Evolutionary conservation across 345 rosid genomes (phyloP).

Genomic region (Populus nigra): DNA sequence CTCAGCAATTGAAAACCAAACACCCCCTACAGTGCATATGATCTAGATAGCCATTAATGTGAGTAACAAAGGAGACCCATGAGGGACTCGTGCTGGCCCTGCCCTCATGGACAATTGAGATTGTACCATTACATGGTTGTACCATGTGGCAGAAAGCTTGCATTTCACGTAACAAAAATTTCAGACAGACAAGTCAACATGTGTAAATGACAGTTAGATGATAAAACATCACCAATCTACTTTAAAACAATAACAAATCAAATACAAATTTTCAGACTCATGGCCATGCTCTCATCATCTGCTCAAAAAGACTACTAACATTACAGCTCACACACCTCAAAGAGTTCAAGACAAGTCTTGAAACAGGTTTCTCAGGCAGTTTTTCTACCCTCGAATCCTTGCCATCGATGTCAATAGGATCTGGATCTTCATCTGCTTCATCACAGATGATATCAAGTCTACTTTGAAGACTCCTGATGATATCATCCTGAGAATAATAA

Average conservation of each 20-base stretch:
- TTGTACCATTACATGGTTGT: too few relatives aligned
- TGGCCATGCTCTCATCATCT: not conserved
- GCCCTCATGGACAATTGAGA: too few relatives aligned
- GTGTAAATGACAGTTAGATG: too few relatives aligned
- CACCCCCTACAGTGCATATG: too few relatives aligned
- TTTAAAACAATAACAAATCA: not conserved
- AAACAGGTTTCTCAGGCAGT: slow-evolving; percentile 32
- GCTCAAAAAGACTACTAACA: not conserved
- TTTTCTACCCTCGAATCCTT: slow-evolving; percentile 29
- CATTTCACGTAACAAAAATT: too few relatives aligned
- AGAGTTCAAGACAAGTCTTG: slow-evolving; percentile 41
- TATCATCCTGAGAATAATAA: slow-evolving; percentile 60
- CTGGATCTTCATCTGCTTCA: slow-evolving; percentile 59
- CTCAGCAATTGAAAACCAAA: too few relatives aligned
- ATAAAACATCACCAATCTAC: too few relatives aligned
- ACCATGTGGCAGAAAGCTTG: too few relatives aligned
- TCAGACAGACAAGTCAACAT: not conserved
- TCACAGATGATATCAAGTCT: slow-evolving; percentile 81
- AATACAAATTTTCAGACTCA: not conserved
- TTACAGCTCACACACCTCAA: slow-evolving; percentile 48
- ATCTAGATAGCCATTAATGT: too few relatives aligned
- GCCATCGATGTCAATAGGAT: slow-evolving; percentile 25
- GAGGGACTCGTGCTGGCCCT: too few relatives aligned
- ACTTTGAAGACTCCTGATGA: slow-evolving; percentile 77
- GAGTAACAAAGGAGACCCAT: too few relatives aligned